phyloP scores from a whole-genome alignment of 2,329 filamentous ascomycete species.

The Fusarium tupiense region DNA sequence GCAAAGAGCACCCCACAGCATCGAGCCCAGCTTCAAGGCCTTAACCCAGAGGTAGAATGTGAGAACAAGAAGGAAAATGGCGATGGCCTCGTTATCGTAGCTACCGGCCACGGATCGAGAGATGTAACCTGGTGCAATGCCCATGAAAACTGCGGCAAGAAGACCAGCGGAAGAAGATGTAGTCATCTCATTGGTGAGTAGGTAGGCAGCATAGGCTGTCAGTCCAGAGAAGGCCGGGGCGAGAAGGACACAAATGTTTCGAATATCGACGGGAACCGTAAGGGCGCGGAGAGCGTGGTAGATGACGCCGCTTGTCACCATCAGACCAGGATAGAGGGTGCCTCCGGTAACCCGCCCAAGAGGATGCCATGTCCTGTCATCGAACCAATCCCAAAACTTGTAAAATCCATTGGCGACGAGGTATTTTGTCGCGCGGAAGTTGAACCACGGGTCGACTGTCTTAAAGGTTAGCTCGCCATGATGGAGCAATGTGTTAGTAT shows the following conservation, averaged over 20 bases:
- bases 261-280: conserved; percentile 93
- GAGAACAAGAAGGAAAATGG: conserved; percentile 97
- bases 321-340: conserved; percentile 97
- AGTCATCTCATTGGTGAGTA: conserved; percentile 97
- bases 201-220: conserved; percentile 91
- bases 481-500: conserved; percentile 9
- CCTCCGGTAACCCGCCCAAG: conserved; percentile 97
- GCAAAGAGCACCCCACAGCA: conserved; percentile 94
- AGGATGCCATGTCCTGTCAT: conserved; percentile 99
- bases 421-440: conserved; percentile 98
- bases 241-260: conserved; percentile 97
- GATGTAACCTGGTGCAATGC: conserved; percentile 96
- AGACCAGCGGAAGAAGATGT: conserved; percentile 94
- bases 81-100: conserved; percentile 99
- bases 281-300: conserved; percentile 92
- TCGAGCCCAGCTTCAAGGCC: conserved; percentile 93
- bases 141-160: conserved; percentile 95
- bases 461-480: conserved; percentile 43
- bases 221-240: conserved; percentile 94
- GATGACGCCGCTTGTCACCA: conserved; percentile 98
- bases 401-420: conserved; percentile 97
- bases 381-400: conserved; percentile 99
- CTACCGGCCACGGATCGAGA: conserved; percentile 97
- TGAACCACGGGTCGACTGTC: conserved; percentile 98
- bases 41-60: conserved; percentile 99